These are phyloP conservation scores for Podospora conica DNA, from an alignment of 495 filamentous ascomycete genomes.

Conservation along the genomic window DNA sequence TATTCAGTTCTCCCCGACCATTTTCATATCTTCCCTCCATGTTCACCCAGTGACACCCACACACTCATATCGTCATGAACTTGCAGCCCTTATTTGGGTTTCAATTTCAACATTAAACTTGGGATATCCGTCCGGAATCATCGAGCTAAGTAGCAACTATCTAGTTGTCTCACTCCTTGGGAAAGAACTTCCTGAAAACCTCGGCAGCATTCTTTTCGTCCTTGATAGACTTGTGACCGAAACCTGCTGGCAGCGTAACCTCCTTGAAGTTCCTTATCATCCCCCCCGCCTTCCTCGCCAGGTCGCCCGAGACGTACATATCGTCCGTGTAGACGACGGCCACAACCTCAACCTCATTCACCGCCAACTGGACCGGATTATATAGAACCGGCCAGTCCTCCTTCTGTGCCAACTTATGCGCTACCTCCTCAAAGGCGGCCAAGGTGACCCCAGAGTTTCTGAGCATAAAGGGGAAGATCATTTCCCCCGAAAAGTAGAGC, in stretches of 20 bases:
- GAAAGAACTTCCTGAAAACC: conserved; percentile 41
- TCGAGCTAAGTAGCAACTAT: background rate
- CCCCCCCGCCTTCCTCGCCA: conserved; percentile 59
- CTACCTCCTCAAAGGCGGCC: conserved; percentile 50
- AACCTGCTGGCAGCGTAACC: conserved; percentile 67
- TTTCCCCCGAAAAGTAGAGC: conserved; percentile 81
- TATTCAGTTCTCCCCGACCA: too few relatives aligned
- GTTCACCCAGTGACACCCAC: too few relatives aligned
- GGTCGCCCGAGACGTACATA: conserved; percentile 79
- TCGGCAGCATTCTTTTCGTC: conserved; percentile 50
- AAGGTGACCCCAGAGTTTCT: conserved; percentile 42
- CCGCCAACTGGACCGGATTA: conserved; percentile 54
- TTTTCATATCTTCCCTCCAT: too few relatives aligned
- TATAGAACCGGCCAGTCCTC: conserved; percentile 69
- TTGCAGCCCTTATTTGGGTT: too few relatives aligned
- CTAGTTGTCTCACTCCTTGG: background rate
- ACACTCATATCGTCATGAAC: too few relatives aligned
- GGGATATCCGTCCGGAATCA: too few relatives aligned
- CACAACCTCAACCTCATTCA: conserved; percentile 75
- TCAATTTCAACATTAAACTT: background rate
- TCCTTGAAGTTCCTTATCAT: conserved; percentile 67
- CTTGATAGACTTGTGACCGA: conserved; percentile 66
- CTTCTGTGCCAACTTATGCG: conserved; percentile 58
- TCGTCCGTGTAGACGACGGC: conserved; percentile 75
- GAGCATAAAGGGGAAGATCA: conserved; percentile 61